A percentile compares a stretch with the other conserved stretches of the same genome.
These are phyloP conservation scores for Alternaria dauci DNA, from an alignment of 2,329 filamentous ascomycete species.

Conservation along the genomic window DNA sequence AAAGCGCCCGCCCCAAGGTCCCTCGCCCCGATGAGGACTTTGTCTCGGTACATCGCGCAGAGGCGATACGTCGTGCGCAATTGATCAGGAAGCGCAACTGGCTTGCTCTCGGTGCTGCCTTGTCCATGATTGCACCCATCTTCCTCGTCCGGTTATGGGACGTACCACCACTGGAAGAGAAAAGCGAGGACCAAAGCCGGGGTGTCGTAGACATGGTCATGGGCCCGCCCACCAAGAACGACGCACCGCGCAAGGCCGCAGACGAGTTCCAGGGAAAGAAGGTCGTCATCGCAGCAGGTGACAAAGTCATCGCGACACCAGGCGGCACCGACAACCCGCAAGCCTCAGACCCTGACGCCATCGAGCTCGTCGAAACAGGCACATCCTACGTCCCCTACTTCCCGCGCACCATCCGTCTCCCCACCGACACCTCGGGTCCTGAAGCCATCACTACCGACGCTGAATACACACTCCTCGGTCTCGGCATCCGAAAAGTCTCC, in stretches of 20 bases:
- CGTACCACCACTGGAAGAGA: constrained; percentile 28
- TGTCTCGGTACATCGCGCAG: constrained; percentile 46
- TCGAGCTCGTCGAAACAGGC: constrained; percentile 81
- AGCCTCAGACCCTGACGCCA: constrained; percentile 60
- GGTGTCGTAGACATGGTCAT: constrained; percentile 36
- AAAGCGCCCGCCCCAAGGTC: constrained; percentile 16
- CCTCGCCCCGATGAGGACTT: constrained; percentile 35
- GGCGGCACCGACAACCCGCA: constrained; percentile 39
- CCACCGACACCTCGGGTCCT: constrained; percentile 50
- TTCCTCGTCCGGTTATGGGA: constrained; percentile 47
- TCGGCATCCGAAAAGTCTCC: constrained; percentile 88
- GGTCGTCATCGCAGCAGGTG: constrained; percentile 68
- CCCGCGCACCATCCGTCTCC: constrained; percentile 74
- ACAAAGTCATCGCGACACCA: constrained; percentile 62
- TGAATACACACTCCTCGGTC: constrained; percentile 87
- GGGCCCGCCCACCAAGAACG: constrained; percentile 38
- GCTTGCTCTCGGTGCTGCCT: constrained; percentile 44
- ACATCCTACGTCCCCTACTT: constrained; percentile 82
- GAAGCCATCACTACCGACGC: constrained; percentile 41
- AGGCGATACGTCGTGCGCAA: constrained; percentile 41
- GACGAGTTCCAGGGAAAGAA: constrained; percentile 62
- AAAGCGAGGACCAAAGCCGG: constrained; percentile 33
- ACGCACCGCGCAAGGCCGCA: constrained; percentile 41
- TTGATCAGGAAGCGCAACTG: constrained; percentile 42
- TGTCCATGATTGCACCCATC: constrained; percentile 51